Evolutionary conservation across 169 alveolate genomes (phyloP), one percentile per base, ranked within the genome.

Genomic region (Cryptosporidium viatorum): DNA sequence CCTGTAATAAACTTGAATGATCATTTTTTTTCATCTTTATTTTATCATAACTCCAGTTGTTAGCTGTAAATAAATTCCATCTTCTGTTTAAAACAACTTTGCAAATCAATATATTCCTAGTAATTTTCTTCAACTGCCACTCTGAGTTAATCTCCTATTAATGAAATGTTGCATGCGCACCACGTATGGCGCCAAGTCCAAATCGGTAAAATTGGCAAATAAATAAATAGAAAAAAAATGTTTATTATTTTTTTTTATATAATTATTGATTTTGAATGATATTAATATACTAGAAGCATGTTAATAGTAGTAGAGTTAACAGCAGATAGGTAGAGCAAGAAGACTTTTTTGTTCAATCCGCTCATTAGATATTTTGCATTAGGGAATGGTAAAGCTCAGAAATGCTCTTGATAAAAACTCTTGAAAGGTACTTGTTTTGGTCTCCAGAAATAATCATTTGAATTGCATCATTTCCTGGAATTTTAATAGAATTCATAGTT

Each of bases 341-440:
- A 21, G 37, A 48, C 55, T 48, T 14, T 48, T 39, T 14, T 45
- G 31, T 29, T 70, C n/a, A n/a, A 16, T 3, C 10, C 26, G 29
- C 5, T 23, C 55, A 31, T n/a, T 12, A 55, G 21, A 14, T 73
- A 37, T 10, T n/a, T 23, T 55, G 86, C 51, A 73, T 73, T n/a
- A 73, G 12, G 51, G 69, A 55, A 29, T 73, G 23, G 71, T 73
- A 73, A 14, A 73, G 45, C 68, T 73, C 86, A 31, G 86, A 29
- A 18, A 73, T 55, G 55, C 37, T 73, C 52, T 35, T 73, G 33
- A 73, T 58, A 23, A 73, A 73, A 12, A 71, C 85, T 35, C 50
- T 71, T 10, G 85, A 71, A 29, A 71, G 21, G 26, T 50, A 71
- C 12, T 31, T 71, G 85, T 43, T 45, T 16, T 43, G 67, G 16